Conservation (phyloP, 352 stramenopile genomes). For the Phytophthora pseudosyringae region DNA sequence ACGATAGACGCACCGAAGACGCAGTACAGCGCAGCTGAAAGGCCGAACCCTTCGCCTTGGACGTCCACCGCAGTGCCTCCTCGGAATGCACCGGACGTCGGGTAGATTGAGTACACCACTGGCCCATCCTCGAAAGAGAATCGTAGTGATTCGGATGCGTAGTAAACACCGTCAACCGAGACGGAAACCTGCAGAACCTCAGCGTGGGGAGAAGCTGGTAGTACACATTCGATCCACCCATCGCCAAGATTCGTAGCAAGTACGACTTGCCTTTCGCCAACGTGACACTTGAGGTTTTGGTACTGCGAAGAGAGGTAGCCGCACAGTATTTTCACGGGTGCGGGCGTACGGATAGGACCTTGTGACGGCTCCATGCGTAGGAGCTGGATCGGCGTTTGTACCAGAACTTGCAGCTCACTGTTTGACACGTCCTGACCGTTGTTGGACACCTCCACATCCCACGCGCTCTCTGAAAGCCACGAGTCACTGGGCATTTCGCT, state of each 20-base stretch:
- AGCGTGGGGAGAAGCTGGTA: slow-evolving; percentile 28
- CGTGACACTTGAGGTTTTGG: slow-evolving; percentile 42
- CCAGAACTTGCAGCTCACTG: slow-evolving; percentile 74
- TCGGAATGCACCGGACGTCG: slow-evolving; percentile 43
- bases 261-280: slow-evolving; percentile 44
- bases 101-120: slow-evolving; percentile 51
- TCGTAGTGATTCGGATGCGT: slow-evolving; percentile 21
- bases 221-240: slow-evolving; percentile 43
- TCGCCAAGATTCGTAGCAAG: slow-evolving; percentile 32
- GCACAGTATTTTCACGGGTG: slow-evolving; percentile 35
- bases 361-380: slow-evolving; percentile 27
- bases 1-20: slow-evolving; percentile 44
- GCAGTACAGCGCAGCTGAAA: slow-evolving; percentile 32
- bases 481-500: slow-evolving; percentile 1
- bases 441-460: slow-evolving; percentile 88
- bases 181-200: slow-evolving; percentile 27
- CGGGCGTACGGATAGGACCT: slow-evolving; percentile 24
- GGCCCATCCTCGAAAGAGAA: slow-evolving; percentile 52
- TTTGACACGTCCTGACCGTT: slow-evolving; percentile 94
- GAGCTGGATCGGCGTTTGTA: slow-evolving; percentile 31
- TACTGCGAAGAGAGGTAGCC: slow-evolving; percentile 29
- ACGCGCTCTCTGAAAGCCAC: slow-evolving; percentile 11
- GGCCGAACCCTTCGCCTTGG: slow-evolving; percentile 41
- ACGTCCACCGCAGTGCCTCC: slow-evolving; percentile 51
- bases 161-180: slow-evolving; percentile 41